Base-by-base conservation (phyloP, 2,329 filamentous ascomycete species). In the Fusarium solani-melongenae region DNA sequence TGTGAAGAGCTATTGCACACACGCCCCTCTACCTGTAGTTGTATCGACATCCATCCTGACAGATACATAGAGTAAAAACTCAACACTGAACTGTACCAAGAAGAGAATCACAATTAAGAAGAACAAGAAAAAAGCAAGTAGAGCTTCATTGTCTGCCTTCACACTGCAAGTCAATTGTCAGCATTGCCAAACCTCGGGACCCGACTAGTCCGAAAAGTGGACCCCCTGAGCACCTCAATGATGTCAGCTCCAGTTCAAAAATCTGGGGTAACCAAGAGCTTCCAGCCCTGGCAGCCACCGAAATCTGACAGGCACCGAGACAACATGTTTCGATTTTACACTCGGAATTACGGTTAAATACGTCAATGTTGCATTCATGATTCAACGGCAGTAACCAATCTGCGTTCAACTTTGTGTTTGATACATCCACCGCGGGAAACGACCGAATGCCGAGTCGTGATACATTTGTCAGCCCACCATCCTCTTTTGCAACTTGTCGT, bases 201-300 rank as follows among this genome's bases (percentile, higher is more conserved):
- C 24, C 49, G 20, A 66, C 60, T 63, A 44, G 64, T 53, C 55
- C 27, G 58, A 74, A 69, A 68, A 66, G 68, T 20, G 71, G 68
- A 36, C 7, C 53, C 4, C 8, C 6, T 12, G 46, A 36, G 31
- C 59, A 49, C 58, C 41, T 36, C 31, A 51, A 74, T 74, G 69
- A 72, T 75, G 72, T 75, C 69, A 75, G 57, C 12, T 27, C 33
- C n/a, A n/a, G 39, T 27, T 60, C n/a, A 29, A 75, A 75, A 75
- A 75, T 75, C 72, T n/a, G 69, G 72, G 72, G 72, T 71, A 75
- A 31, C 14, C 9, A 24, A 24, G 53, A 39, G 24, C 29, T 12
- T 10, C 33, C n/a, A 36, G 22, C 20, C 10, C 20, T 10, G 4
- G 33, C 33, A 38, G 33, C 33, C 29, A 34, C 29, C 51, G 51